Percentiles rank a stretch among this genome's conserved stretches.
Conservation (phyloP, 345 rosid genomes). For the Sonneratia caseolaris region DNA sequence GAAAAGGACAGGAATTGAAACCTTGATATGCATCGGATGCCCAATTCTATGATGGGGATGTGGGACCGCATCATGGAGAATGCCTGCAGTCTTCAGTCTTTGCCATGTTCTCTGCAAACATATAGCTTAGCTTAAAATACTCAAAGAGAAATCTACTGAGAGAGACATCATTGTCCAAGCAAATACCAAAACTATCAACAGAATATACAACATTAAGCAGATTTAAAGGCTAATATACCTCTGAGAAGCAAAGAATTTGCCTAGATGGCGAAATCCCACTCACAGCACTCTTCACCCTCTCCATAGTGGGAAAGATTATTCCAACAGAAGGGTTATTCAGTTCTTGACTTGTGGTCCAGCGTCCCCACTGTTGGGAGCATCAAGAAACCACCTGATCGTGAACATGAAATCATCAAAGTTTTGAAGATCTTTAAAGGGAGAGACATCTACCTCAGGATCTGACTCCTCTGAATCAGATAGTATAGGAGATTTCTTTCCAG, state of each 20-base stretch:
- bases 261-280: slow-evolving; percentile 57
- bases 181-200: not conserved
- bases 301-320: slow-evolving; percentile 76
- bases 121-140: not conserved
- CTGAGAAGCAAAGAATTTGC: slow-evolving; percentile 77
- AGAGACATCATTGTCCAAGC: not conserved
- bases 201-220: not conserved
- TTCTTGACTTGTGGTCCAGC: slow-evolving; percentile 88
- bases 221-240: slow-evolving; percentile 33
- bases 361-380: slow-evolving; percentile 67
- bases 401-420: slow-evolving; percentile 6
- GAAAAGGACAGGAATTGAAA: slow-evolving; percentile 9
- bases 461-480: slow-evolving; percentile 74
- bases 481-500: slow-evolving; percentile 55
- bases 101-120: slow-evolving; percentile 77
- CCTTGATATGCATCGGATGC: slow-evolving; percentile 81
- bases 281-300: slow-evolving; percentile 57
- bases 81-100: slow-evolving; percentile 39
- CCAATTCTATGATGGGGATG: slow-evolving; percentile 58
- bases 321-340: slow-evolving; percentile 56
- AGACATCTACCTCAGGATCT: slow-evolving; percentile 72
- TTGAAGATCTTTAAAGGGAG: slow-evolving; percentile 4
- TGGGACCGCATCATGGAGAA: slow-evolving; percentile 79
- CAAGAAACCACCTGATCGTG: slow-evolving; percentile 7
- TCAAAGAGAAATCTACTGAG: not conserved